Base-by-base conservation (phyloP, 2,329 filamentous ascomycete species). In the Hymenoscyphus scutula region DNA sequence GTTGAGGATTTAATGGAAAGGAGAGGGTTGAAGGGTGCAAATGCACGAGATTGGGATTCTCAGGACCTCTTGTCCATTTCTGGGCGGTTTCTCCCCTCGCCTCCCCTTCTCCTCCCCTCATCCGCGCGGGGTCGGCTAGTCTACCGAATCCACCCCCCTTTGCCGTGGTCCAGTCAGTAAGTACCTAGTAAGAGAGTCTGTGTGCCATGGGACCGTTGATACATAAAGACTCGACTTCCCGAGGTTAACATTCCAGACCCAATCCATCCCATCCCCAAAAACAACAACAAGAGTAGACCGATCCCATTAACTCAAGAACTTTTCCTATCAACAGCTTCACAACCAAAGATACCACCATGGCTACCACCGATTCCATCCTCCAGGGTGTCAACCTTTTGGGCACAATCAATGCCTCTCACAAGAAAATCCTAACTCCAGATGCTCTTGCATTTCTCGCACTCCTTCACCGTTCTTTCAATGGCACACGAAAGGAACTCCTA, bases 401-500 rank as follows among this genome's bases (percentile, higher is more conserved):
- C 74, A 78, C 84, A 66, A 80, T 98, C 74, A 87, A 87, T 73
- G 87, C 94, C 64, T 81, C 89, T 71, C 89, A 93, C 77, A 87
- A 87, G 80, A 94, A 96, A 83, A 96, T 99, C 76, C 85, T 98
- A 69, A 97, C 88, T 67, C 94, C 92, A 71, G 86, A 96, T 69
- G 94, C 94, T 61, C 88, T 91, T 68, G 90, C 92, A 67, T 99
- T 98, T 82, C 86, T 99, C 65, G 91, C 94, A 41, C 88, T 97
- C 68, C 86, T 99, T 73, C 95, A 99, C 81, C 89, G 94, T 75
- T 92, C 92, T 68, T 98, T 98, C 84, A 96, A 98, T 78, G 80
- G 78, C 67, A 94, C 89, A 61, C 91, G 95, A 78, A 97, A 97
- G 82, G 82, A 84, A 56, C 87, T 99, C 53, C 86, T 99, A 60